Base-by-base conservation (phyloP, 1,139 yeast species). In the Yamadazyma siamensis region DNA sequence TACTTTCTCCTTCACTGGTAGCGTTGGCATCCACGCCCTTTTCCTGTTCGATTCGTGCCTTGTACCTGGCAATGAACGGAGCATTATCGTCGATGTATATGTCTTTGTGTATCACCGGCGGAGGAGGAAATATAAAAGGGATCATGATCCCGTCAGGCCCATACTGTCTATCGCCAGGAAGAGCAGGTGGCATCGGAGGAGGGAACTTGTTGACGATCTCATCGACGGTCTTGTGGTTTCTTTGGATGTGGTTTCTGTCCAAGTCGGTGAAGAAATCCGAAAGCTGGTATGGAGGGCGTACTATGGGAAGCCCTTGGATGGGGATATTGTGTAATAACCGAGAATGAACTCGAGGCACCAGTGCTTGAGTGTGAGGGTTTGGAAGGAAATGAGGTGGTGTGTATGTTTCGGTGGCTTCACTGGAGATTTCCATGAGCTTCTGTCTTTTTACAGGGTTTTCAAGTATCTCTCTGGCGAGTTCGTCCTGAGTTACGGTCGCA, bases 121-220 rank as follows among this genome's bases (percentile, higher is more conserved):
- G 72, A 4, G 72, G 65, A 2, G 75, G 75, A 36, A 47, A 68
- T 8, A 68, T 62, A 38, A 68, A 67, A 4, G 75, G 75, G 8
- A 68, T 58, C 71, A 65, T 64, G 3, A 66, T 52, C 0, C 72
- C 20, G 55, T 58, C 40, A 7, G 30, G 34, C 3, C 32, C 36
- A 9, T 25, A 23, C 12, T 38, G 34, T 22, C 29, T 27, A 18
- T 36, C 26, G 30, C 31, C 26, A 21, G 54, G 55, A 14, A 49
- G 34, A 21, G 48, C 46, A 2, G 68, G 71, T 3, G 70, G 66
- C 5, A 54, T 35, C 5, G 75, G 75, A 0, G 75, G 75, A 1
- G 73, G 73, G 38, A 62, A 65, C 3, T 62, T 60, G 4, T 51
- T 49, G 12, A 39, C 34, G 11, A 61, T 44, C 39, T 65, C 70